Base-by-base conservation (phyloP, 1,284 basidiomycete species). In the Cystobasidium sp. region DNA sequence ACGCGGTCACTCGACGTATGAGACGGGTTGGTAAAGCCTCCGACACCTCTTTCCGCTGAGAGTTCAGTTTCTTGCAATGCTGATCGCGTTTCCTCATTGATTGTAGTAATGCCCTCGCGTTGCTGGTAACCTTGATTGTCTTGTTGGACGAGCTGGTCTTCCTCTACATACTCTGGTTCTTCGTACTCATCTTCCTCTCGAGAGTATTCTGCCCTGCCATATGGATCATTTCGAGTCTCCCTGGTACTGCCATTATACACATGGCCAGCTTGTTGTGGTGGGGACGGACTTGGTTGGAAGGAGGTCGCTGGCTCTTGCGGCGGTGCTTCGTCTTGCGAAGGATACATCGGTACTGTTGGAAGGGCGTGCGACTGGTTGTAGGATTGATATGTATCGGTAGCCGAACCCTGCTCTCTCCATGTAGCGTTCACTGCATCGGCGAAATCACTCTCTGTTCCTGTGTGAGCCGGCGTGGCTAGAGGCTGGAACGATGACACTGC, bases 341-440 rank as follows among this genome's bases (percentile, higher is more conserved):
- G 37, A 22, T 59, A 39, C 56, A 59, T 59, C n/a, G n/a, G 18
- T 59, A 59, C 31, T 31, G 31, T 31, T 31, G 31, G 31, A 31
- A 31, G 18, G 31, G 37, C 56, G 39, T 59, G 37, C 12, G 56
- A 43, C 9, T 59, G 56, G 10, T 18, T 43, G 37, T 59, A 59
- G 5, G 56, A 44, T 3, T 63, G 37, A 41, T n/a, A 14, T 31
- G 44, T 18, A 49, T 63, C 14, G n/a, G 43, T n/a, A 41, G 6
- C 31, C 44, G 20, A 14, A 41, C 47, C 61, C 24, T 63, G 61
- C 18, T 65, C 51, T 47, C 43, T 49, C 70, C 70, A 73, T 14
- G 44, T 39, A 22, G 70, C 62, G 55, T 73, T 65, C 12, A 73
- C 62, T 8, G 62, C 61, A 8, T 73, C 63, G 14, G 70, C 46